Base-by-base conservation (phyloP, 2,329 filamentous ascomycete species). In the Tolypocladium ovalisporum region DNA sequence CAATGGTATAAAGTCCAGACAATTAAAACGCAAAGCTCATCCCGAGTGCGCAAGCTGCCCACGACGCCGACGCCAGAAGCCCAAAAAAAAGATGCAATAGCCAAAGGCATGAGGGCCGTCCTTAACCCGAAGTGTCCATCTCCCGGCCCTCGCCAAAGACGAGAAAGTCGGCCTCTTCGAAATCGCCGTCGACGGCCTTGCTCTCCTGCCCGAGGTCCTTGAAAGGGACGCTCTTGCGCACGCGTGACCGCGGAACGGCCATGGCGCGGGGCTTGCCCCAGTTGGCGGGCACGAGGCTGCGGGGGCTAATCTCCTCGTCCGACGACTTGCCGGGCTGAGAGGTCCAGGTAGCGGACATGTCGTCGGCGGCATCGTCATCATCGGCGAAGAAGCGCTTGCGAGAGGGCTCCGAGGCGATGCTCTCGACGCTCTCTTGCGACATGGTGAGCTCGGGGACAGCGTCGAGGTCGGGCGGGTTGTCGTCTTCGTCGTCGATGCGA, bases 141-240 rank as follows among this genome's bases (percentile, higher is more conserved):
- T 78, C 75, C 52, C 75, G 68, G 32, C 74, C 73, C 42, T 69
- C 70, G 15, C 62, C 63, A 36, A 66, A 75, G 57, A 83, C 81
- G 56, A 86, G 68, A 59, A 90, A 90, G 1, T 81, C 77, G 0
- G 87, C 87, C 58, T 90, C 87, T 58, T 80, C 84, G 67, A 90
- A 90, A 67, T 90, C 86, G 22, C 71, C 70, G 47, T 73, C 73
- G 0, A 72, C 62, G 5, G 68, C 68, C 61, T 71, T 70, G 61
- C 80, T 82, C 65, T 82, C 79, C 65, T 82, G 77, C 1, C 68
- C 75, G 5, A 67, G 39, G 13, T 60, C 57, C 27, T 62, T 64
- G 32, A 62, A 51, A 17, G 56, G 56, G 24, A 56, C 56, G 55
- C 58, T 58, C 63, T 70, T 71, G 58, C 61, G 62, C 36, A 59